A percentile compares a stretch with the other conserved stretches of the same genome.
phyloP scores from a whole-genome alignment of 1,284 basidiomycete genomes.

The Tilletia horrida region DNA sequence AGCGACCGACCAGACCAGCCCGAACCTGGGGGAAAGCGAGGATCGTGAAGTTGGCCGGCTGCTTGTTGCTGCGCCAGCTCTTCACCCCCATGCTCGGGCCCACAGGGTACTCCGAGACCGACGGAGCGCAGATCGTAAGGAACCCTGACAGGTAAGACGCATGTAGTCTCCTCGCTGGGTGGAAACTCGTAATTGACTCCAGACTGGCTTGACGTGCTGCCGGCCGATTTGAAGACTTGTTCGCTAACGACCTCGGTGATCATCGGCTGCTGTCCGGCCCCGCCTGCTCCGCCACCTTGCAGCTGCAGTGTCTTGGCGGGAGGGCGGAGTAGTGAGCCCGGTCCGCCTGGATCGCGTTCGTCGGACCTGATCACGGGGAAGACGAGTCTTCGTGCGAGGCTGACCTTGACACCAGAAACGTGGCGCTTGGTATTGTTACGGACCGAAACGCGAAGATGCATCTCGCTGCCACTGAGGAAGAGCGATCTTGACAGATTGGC shows the following conservation, averaged over 20 bases:
- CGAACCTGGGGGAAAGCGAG: background rate
- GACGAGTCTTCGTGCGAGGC: conserved; percentile 40
- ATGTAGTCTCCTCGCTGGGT: conserved; percentile 38
- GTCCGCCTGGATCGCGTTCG: conserved; percentile 17
- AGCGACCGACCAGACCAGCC: conserved; percentile 15
- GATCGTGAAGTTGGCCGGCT: background rate
- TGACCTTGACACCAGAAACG: conserved; percentile 41
- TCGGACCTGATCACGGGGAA: conserved; percentile 38
- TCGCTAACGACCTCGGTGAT: conserved; percentile 46
- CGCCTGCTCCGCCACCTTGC: background rate
- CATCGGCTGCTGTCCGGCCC: conserved; percentile 27
- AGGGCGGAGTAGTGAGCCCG: conserved; percentile 18
- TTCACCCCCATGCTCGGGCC: conserved; percentile 11
- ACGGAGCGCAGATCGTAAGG: conserved; percentile 43
- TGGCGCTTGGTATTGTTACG: conserved; percentile 50
- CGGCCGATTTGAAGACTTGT: conserved; percentile 34
- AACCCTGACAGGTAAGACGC: conserved; percentile 39
- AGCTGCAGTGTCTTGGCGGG: conserved; percentile 30
- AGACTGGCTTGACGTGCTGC: background rate
- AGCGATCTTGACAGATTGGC: conserved; percentile 39
- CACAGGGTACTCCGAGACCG: conserved; percentile 25
- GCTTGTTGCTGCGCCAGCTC: background rate
- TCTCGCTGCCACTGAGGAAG: conserved; percentile 40
- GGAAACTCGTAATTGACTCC: conserved; percentile 45
- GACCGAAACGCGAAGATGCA: conserved; percentile 40